These are phyloP conservation scores for Hypoxylon lienhwacheense DNA, from an alignment of 495 filamentous ascomycete genomes.

Conservation along the genomic window DNA sequence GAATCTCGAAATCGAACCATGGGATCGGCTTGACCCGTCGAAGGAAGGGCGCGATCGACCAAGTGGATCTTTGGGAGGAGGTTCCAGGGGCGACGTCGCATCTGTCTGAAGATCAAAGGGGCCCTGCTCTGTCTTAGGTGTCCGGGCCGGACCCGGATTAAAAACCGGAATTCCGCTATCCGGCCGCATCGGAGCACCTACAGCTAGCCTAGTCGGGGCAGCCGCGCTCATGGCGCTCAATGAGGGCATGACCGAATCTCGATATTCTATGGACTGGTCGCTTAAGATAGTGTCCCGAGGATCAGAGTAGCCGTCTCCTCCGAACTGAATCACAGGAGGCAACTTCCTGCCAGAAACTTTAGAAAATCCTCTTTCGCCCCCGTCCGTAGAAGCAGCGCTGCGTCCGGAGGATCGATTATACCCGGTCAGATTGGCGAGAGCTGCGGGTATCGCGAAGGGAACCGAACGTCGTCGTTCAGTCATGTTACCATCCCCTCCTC, in stretches of 20 bases:
- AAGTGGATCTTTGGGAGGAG: conserved; percentile 42
- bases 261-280: conserved; percentile 52
- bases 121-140: conserved; percentile 45
- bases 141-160: conserved; percentile 49
- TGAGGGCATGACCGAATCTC: conserved; percentile 52
- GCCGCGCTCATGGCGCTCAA: conserved; percentile 28
- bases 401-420: conserved; percentile 51
- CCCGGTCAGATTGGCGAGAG: conserved; percentile 53
- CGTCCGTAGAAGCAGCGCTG: conserved; percentile 45
- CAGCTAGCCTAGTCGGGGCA: conserved; percentile 39
- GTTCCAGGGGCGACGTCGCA: conserved; percentile 25
- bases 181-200: conserved; percentile 53
- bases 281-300: conserved; percentile 51
- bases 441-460: conserved; percentile 58
- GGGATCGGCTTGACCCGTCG: conserved; percentile 46
- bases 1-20: conserved; percentile 52
- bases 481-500: conserved; percentile 44
- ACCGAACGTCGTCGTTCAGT: conserved; percentile 51
- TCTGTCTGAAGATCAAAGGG: conserved; percentile 42
- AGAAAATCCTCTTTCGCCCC: conserved; percentile 55
- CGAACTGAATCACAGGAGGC: conserved; percentile 66
- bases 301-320: conserved; percentile 71
- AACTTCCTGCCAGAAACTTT: conserved; percentile 71
- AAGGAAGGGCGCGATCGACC: conserved; percentile 50
- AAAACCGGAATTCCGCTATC: conserved; percentile 50